Conservation (phyloP, 495 filamentous ascomycete species). For the Cairneyella variabilis region DNA sequence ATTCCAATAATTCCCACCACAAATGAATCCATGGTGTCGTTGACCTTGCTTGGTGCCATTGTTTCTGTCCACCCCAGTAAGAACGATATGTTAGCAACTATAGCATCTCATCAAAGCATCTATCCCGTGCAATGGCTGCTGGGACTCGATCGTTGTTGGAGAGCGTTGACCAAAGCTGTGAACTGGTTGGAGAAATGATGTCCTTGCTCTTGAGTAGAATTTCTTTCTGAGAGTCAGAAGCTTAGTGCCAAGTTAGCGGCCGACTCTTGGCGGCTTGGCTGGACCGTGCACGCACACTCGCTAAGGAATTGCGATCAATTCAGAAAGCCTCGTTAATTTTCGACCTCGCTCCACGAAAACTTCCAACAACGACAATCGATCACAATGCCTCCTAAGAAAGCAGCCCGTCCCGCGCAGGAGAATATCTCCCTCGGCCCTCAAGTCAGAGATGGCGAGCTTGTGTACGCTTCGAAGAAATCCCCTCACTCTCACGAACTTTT, state of each 20-base stretch:
- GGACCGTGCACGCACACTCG: too few species aligned
- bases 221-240: too few species aligned
- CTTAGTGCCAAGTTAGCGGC: too few species aligned
- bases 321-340: background rate
- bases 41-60: slow-evolving; percentile 24
- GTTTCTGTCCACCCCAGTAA: background rate
- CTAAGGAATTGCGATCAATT: too few species aligned
- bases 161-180: too few species aligned
- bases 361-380: slow-evolving; percentile 4
- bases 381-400: slow-evolving; percentile 84
- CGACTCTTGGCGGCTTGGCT: too few species aligned
- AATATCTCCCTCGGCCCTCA: slow-evolving; percentile 98
- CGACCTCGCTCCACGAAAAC: slow-evolving; percentile 5
- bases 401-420: slow-evolving; percentile 73
- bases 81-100: too few species aligned
- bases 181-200: too few species aligned
- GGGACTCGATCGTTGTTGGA: too few species aligned
- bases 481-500: background rate
- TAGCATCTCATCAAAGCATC: too few species aligned
- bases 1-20: slow-evolving; percentile 93
- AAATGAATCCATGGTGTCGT: slow-evolving; percentile 52
- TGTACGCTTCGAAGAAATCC: background rate
- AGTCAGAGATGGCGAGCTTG: slow-evolving; percentile 72
- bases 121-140: too few species aligned
- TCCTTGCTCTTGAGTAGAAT: too few species aligned